Base-by-base conservation (phyloP, 148 eudicot genomes). In the Cornus controversa region DNA sequence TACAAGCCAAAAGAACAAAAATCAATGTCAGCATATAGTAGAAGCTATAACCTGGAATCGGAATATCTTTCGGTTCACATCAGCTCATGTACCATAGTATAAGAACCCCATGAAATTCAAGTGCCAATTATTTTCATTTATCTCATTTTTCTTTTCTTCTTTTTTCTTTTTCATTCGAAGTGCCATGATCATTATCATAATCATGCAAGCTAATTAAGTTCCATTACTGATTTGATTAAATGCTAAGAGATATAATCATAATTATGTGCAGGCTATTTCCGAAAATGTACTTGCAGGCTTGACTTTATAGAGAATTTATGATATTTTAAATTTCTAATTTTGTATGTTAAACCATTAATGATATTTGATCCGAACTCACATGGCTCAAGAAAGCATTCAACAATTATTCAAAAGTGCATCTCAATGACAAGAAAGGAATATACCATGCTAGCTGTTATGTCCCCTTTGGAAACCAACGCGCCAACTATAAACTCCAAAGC, bases 381-480 rank as follows among this genome's bases (percentile, higher is more conserved):
- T 54, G 60, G 45, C 8, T 54, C 0, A 14, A 54, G 60, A 16
- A 16, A 14, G 20, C 18, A 54, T 14, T 54, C 5, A 16, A 54
- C 20, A 4, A 54, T 20, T 54, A 11, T 22, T 54, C 60, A 54
- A 54, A 34, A 57, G 73, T 25, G 68, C 27, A 20, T 29, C 66
- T 10, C 42, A 57, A 40, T 40, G 0, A 28, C 0, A 28, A 75
- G 37, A 24, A 69, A 40, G 31, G 72, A 37, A 74, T 79, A 63
- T 89, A 95, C 99, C 96, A 63, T 90, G 85, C 89, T 89, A 69
- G 92, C 54, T 75, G 92, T 84, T 47, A 95, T 83, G 79, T 95
- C 96, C 34, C 96, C 97, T 85, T 95, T 95, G 76, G 92, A 86
- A 54, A 95, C 96, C 79, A 95, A 82, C 64, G 89, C 89, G 70